A percentile compares a stretch with the other conserved stretches of the same genome.
phyloP scores from a whole-genome alignment of 2,329 filamentous ascomycete genomes.

The Colletotrichum scovillei region DNA sequence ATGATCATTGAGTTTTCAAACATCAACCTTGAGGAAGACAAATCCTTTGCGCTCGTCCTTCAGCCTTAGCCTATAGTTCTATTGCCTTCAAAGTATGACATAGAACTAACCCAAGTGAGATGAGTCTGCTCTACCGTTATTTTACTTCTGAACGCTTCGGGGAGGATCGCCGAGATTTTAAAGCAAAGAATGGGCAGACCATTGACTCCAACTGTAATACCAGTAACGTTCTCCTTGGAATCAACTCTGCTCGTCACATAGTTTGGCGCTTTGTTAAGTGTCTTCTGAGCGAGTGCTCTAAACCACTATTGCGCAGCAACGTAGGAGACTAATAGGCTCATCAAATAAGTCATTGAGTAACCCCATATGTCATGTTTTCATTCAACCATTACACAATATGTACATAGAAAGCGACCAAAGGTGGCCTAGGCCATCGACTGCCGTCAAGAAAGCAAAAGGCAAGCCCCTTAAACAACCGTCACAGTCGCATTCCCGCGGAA shows the following conservation, averaged over 20 bases:
- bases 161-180: neutral
- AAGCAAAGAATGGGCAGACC: neutral
- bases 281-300: neutral
- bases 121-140: neutral
- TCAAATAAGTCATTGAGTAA: neutral
- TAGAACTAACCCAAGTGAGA: neutral
- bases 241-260: neutral
- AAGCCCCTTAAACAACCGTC: slow-evolving; percentile 52
- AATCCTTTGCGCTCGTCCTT: neutral
- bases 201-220: neutral
- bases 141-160: neutral
- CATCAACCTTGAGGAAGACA: no score
- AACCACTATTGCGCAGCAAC: no score
- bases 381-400: slow-evolving; percentile 25
- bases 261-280: neutral
- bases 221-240: neutral
- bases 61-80: neutral
- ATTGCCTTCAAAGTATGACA: neutral
- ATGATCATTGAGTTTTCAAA: neutral
- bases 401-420: slow-evolving; percentile 26
- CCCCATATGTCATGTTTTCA: neutral
- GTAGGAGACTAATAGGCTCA: neutral
- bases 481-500: slow-evolving; percentile 67
- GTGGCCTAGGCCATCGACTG: neutral
- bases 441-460: neutral